Base-by-base conservation (phyloP, 1,284 basidiomycete species). In the Ganoderma boninense region DNA sequence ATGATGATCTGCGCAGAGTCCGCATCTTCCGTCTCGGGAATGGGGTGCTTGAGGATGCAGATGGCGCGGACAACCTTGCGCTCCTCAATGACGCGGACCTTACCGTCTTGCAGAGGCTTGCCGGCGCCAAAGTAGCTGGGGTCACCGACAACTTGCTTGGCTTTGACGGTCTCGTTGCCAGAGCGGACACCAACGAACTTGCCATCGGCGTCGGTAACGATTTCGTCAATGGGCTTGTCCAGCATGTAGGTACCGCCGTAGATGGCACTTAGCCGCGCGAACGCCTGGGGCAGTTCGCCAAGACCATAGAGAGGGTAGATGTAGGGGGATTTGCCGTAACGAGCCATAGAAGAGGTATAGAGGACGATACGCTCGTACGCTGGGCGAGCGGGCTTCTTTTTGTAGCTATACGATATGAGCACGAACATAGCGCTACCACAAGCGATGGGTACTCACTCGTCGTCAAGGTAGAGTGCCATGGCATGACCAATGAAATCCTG, bases 211-310 rank as follows among this genome's bases (percentile, higher is more conserved):
- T 93, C 94, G 64, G 93, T 94, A 71, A 98, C 93, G 78, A 99
- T 96, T 81, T 95, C 91, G 74, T 98, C 92, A 77, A 98, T 94
- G 69, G 87, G 87, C 86, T 99, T 99, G 87, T 99, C 97, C 69
- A 99, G 93, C 98, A 99, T 99, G 86, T 99, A 99, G 20, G 98
- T 99, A 66, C 98, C 98, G 67, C 98, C 98, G 81, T 99, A 99
- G 81, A 99, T 99, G 77, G 98, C 98, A 75, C 95, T 97, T 69
- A 99, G 89, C 80, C 98, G 96, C 20, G 98, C 98, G 80, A 99
- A 99, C 2, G 97, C 96, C 81, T 99, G 98, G 26, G 98, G 98
- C 64, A 99, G 93, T 83, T 99, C 98, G 77, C 98, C 98, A 65
- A 99, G 94, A 74, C 98, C 98, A 83, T 99, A 99, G 66, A 99